Base-by-base conservation (phyloP, 305 asterid genomes). In the Fraxinus dipetala region DNA sequence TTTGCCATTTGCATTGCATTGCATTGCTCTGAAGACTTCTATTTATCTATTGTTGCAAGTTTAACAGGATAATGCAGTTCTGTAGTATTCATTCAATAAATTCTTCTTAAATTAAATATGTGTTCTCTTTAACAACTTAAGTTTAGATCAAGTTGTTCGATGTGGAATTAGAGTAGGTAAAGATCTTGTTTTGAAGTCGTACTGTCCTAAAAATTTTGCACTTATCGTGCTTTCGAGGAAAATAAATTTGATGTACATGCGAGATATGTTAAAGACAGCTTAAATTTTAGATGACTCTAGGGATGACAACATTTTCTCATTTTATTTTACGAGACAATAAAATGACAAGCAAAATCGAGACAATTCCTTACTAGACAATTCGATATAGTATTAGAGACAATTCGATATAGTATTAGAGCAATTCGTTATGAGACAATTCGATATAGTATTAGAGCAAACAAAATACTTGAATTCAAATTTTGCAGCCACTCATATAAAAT, bases 1-100 rank as follows among this genome's bases (percentile, higher is more conserved):
- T 84, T 84, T 74, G 61, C 72, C 80, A 69, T 83, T 78, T 78
- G 40, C 40, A 35, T 78, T 78, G 78, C 51, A 81, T 83, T 80
- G 78, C 51, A 81, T 83, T 80, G n/a, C 78, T 48, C 9, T 61
- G 45, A 48, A n/a, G 72, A 84, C 30, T 61, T 61, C 10, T 9
- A 63, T 63, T 63, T 63, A 22, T 63, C 72, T 24, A 9, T 24
- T 22, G 72, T 63, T 63, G 34, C 72, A 63, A 24, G 72, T 24
- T 63, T 63, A 8, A 24, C 70, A 61, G 5, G 28, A 61, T 61
- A 18, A 20, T 22, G 31, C 30, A 5, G 14, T 20, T 61, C 30
- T 8, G 30, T 61, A 61, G 2, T 20, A 22, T 24, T 40, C 70
- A 61, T 63, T 24, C 72, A 24, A 22, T 63, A 24, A 22, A 63